A percentile compares a stretch with the other conserved stretches of the same genome.
phyloP scores from a whole-genome alignment of 2,329 filamentous ascomycete genomes.

The Sordariomycetes sp. region DNA sequence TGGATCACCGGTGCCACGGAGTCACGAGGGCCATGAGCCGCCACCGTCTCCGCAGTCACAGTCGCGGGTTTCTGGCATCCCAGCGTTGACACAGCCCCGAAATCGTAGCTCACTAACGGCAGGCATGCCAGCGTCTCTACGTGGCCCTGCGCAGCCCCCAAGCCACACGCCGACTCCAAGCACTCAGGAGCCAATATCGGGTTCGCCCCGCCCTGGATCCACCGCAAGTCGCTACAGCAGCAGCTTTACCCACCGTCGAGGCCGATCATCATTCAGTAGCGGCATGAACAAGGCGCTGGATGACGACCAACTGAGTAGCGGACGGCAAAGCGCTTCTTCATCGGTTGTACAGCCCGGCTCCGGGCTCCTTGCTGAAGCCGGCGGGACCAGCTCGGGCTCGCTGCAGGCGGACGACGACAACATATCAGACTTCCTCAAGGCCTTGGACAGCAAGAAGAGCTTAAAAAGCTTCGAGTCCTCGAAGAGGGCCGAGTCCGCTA shows the following conservation, averaged over 20 bases:
- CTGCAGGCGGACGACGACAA: slow-evolving; percentile 74
- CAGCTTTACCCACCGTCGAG: slow-evolving; percentile 79
- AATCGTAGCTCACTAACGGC: slow-evolving; percentile 63
- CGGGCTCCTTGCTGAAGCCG: slow-evolving; percentile 60
- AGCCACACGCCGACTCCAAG: slow-evolving; percentile 35
- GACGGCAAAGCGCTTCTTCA: slow-evolving; percentile 62
- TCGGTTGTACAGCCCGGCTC: slow-evolving; percentile 63
- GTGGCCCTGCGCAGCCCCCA: slow-evolving; percentile 49
- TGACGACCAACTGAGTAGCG: slow-evolving; percentile 68
- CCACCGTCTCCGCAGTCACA: slow-evolving; percentile 43
- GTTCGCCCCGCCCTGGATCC: slow-evolving; percentile 66
- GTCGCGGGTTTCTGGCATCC: slow-evolving; percentile 3
- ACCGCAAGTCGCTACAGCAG: slow-evolving; percentile 86
- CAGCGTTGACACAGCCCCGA: slow-evolving; percentile 15
- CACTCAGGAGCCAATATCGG: slow-evolving; percentile 27
- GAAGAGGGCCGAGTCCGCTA: slow-evolving; percentile 54
- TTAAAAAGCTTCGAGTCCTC: slow-evolving; percentile 62
- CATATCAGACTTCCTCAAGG: slow-evolving; percentile 84
- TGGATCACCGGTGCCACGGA: slow-evolving; percentile 56
- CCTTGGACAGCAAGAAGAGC: slow-evolving; percentile 81
- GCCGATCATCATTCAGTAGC: slow-evolving; percentile 57
- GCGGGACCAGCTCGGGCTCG: slow-evolving; percentile 53
- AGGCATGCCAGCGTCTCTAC: slow-evolving; percentile 60
- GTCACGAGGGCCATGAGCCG: slow-evolving; percentile 33
- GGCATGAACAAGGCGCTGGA: slow-evolving; percentile 53